Percentiles rank a stretch among this genome's conserved stretches.
Conservation (phyloP, 2,329 filamentous ascomycete species). For the Pestalotiopsis sp. region DNA sequence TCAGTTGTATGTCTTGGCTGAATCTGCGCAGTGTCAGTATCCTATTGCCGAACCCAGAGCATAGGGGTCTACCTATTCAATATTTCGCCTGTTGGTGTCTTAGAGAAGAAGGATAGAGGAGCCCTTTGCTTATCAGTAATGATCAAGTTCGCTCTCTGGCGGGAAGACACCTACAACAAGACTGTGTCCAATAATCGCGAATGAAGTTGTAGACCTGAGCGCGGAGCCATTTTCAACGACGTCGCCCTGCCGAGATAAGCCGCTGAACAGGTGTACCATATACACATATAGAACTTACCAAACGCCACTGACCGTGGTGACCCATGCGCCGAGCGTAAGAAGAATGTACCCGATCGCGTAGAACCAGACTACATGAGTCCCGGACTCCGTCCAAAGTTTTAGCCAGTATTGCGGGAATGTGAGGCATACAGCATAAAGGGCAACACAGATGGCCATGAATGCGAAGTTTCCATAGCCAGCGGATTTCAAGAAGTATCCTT, state of each 20-base stretch:
- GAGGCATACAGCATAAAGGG: constrained; percentile 35
- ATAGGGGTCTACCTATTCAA: constrained; percentile 37
- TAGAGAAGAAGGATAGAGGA: constrained; percentile 42
- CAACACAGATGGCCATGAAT: constrained; percentile 28
- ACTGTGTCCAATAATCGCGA: constrained; percentile 34
- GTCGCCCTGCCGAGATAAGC: constrained; percentile 26
- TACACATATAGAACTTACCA: constrained; percentile 30
- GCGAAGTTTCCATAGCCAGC: constrained; percentile 30
- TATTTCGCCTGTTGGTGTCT: constrained; percentile 42
- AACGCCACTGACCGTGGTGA: constrained; percentile 36
- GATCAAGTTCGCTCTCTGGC: not conserved
- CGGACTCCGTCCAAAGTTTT: constrained; percentile 40
- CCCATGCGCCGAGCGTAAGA: constrained; percentile 38
- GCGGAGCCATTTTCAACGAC: constrained; percentile 36
- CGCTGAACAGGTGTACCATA: constrained; percentile 16
- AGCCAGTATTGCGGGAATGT: constrained; percentile 42
- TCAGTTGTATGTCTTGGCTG: constrained; percentile 45
- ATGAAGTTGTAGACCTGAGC: constrained; percentile 38
- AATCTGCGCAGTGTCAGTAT: constrained; percentile 39
- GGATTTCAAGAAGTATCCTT: constrained; percentile 34
- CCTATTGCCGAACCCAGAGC: not conserved
- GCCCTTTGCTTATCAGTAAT: constrained; percentile 31
- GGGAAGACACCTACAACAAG: constrained; percentile 32
- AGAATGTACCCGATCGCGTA: constrained; percentile 40
- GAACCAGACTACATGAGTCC: constrained; percentile 23